phyloP scores from a whole-genome alignment of 257 asterid species.

The Solanum sitiens region DNA sequence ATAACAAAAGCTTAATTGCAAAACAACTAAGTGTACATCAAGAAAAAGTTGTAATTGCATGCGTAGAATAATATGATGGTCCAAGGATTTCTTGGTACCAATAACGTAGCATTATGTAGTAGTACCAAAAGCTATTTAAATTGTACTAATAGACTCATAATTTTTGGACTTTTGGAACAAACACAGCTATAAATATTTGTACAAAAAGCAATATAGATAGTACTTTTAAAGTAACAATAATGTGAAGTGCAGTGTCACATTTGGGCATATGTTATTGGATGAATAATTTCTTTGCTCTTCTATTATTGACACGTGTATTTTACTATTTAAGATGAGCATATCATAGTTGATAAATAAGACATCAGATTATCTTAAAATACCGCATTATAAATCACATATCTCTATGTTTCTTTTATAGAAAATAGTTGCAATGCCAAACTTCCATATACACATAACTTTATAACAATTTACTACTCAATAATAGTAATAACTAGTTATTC shows the following conservation, averaged over 20 bases:
- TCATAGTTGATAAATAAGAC: not conserved
- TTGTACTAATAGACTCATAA: not conserved
- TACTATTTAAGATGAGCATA: no score
- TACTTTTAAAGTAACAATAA: no score
- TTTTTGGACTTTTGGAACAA: not conserved
- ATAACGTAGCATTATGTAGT: not conserved
- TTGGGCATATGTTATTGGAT: no score
- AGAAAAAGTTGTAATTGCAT: not conserved
- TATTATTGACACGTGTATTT: no score
- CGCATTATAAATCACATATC: no score
- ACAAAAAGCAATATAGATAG: not conserved
- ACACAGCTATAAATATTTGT: not conserved
- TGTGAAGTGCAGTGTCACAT: no score
- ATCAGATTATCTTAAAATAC: no score
- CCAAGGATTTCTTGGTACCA: not conserved
- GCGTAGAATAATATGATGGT: not conserved
- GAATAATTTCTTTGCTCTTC: no score
- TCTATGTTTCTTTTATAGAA: not conserved
- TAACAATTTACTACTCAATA: no score
- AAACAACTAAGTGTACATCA: not conserved
- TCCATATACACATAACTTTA: no score
- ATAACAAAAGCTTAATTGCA: not conserved
- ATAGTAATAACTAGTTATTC: no score
- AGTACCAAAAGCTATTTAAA: not conserved
- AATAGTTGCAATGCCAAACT: not conserved